These are phyloP conservation scores for Cicer yamashitae DNA, from an alignment of 306 rosid genomes.

Conservation along the genomic window DNA sequence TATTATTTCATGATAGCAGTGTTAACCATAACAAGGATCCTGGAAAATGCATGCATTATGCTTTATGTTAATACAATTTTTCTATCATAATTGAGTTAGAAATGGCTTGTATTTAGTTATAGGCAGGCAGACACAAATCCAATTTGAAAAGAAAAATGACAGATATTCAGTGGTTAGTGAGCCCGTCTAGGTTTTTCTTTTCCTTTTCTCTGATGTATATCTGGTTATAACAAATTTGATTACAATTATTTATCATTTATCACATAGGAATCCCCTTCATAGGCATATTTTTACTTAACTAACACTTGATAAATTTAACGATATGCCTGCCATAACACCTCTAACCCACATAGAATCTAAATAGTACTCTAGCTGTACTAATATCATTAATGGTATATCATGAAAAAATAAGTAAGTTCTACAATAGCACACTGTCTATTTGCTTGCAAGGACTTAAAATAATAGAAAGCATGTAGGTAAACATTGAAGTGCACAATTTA, in stretches of 20 bases:
- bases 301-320: not conserved
- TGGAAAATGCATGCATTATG: no score
- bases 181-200: not conserved
- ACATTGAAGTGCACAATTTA: constrained; percentile 8
- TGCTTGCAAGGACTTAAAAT: constrained; percentile 19
- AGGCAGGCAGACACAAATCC: constrained; percentile 3
- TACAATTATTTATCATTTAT: not conserved
- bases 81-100: not conserved
- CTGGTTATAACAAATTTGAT: not conserved
- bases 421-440: not conserved
- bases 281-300: constrained; percentile 4
- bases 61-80: not conserved
- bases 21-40: no score
- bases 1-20: no score
- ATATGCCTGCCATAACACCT: not conserved
- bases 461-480: constrained; percentile 2
- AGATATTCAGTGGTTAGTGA: not conserved
- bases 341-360: not conserved
- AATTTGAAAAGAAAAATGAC: not conserved
- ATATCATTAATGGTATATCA: not conserved
- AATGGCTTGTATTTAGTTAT: not conserved
- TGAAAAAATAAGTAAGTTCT: not conserved
- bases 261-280: not conserved
- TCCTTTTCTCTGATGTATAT: not conserved
- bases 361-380: not conserved